Evolutionary conservation across 2,329 filamentous ascomycete genomes (phyloP), one percentile per base, ranked within the genome.

Genomic region (Neopestalotiopsis sp.): DNA sequence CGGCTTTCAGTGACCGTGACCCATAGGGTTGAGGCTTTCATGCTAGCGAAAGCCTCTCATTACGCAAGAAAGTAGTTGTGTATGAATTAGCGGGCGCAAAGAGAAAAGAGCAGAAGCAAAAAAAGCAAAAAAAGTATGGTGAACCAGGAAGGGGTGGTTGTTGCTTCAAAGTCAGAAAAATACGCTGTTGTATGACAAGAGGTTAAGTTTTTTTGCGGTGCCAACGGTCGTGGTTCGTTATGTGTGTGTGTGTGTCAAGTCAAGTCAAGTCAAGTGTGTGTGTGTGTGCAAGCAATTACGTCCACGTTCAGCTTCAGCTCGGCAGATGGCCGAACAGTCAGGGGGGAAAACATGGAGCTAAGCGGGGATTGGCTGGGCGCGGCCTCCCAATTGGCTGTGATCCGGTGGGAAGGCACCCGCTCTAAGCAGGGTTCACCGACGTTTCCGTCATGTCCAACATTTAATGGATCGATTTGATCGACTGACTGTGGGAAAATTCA

Each of bases 41-140:
- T 59, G 20, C 30, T 59, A 34, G 24, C 57, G 57, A 59, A 34
- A 59, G 57, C 57, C 57, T 59, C 57, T 59, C 57, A 34, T 34
- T 2, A 5, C n/a, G 59, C 30, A 12, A 5, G 30, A 9, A 6
- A 10, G 6, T 10, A 24, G 24, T 24, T 2, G 24, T 24, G 24
- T 24, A 24, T 24, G 24, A 24, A 24, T 24, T 24, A 24, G 24
- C 24, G 24, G 24, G 24, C 24, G 24, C 34, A 6, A 38, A 20
- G 59, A 24, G n/a, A 12, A 10, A 53, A 20, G n/a, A n/a, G n/a
- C 14, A 45, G n/a, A 45, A 45, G 42, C 42, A 45, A 24, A 53
- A 53, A 20, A 20, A 20, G 45, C 45, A 20, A 17, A 53, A 14
- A 53, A 14, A 10, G 34, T 38, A 7, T 6, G 34, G 34, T 38